Evolutionary conservation across 306 rosid genomes (phyloP).

Genomic region (Begonia loranthoides): DNA sequence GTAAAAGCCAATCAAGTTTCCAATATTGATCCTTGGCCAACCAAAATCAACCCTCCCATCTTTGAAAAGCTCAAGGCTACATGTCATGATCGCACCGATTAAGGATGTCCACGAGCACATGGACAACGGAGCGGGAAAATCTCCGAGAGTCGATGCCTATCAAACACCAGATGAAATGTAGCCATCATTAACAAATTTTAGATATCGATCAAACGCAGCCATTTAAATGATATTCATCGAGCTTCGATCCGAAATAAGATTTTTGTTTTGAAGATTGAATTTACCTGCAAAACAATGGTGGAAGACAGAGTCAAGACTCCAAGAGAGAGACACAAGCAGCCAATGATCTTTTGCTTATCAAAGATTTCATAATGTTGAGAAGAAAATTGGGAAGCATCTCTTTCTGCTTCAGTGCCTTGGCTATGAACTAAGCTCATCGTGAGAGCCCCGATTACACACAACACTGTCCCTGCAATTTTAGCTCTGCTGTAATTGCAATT

Average conservation of each 20-base stretch:
- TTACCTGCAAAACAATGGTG: conserved; percentile 64
- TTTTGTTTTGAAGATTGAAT: background rate
- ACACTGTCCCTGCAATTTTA: conserved; percentile 63
- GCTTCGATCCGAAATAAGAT: background rate
- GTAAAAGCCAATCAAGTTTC: conserved; percentile 30
- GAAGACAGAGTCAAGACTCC: conserved; percentile 44
- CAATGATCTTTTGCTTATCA: conserved; percentile 44
- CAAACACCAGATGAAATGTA: background rate
- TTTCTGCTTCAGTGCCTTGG: conserved; percentile 8
- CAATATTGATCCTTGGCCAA: conserved; percentile 25
- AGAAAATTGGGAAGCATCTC: conserved; percentile 1
- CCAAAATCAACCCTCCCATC: conserved; percentile 20
- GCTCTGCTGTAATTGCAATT: conserved; percentile 47
- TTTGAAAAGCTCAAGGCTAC: conserved; percentile 20
- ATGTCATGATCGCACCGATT: conserved; percentile 45
- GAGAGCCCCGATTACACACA: conserved; percentile 68
- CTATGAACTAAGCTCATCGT: conserved; percentile 72
- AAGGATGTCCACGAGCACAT: conserved; percentile 55
- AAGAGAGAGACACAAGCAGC: conserved; percentile 52
- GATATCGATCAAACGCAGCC: no score
- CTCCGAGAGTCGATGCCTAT: conserved; percentile 52
- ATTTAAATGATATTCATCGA: no score
- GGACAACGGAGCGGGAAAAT: conserved; percentile 79
- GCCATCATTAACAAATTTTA: background rate
- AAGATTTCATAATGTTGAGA: conserved; percentile 15